Percentiles rank a stretch among this genome's conserved stretches.
These are phyloP conservation scores for Dysphania ambrosioides DNA, from an alignment of 148 eudicot genomes.

Conservation along the genomic window DNA sequence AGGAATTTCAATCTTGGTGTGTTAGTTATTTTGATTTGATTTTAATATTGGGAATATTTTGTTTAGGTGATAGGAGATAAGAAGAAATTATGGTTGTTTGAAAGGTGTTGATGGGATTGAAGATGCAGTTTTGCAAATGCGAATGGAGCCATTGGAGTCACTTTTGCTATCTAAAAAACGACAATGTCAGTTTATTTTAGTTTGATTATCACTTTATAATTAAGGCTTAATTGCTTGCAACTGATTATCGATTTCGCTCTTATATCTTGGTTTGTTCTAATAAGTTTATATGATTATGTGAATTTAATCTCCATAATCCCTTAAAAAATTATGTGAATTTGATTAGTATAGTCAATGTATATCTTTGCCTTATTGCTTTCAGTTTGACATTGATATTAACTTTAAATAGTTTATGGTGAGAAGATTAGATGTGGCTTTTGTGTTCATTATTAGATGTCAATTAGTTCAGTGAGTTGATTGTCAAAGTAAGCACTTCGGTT, in stretches of 20 bases:
- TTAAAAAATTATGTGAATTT: too few relatives aligned
- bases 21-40: too few relatives aligned
- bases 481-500: too few relatives aligned
- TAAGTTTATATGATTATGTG: not conserved
- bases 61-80: conserved; percentile 52
- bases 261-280: not conserved
- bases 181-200: conserved; percentile 51
- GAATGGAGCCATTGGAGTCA: conserved; percentile 62
- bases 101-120: conserved; percentile 55
- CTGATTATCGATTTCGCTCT: not conserved
- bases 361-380: not conserved
- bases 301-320: not conserved
- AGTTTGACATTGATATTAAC: not conserved
- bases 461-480: too few relatives aligned
- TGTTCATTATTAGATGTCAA: too few relatives aligned
- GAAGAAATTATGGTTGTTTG: conserved; percentile 62
- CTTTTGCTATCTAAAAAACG: conserved; percentile 49
- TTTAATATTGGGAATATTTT: not conserved
- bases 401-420: too few relatives aligned
- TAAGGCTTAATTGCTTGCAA: not conserved
- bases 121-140: conserved; percentile 52
- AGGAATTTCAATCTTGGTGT: too few relatives aligned
- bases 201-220: not conserved
- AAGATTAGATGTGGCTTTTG: too few relatives aligned
- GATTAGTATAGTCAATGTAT: too few relatives aligned